Base-by-base conservation (phyloP, 1,139 yeast genomes). In the Protomyces inouyei region DNA sequence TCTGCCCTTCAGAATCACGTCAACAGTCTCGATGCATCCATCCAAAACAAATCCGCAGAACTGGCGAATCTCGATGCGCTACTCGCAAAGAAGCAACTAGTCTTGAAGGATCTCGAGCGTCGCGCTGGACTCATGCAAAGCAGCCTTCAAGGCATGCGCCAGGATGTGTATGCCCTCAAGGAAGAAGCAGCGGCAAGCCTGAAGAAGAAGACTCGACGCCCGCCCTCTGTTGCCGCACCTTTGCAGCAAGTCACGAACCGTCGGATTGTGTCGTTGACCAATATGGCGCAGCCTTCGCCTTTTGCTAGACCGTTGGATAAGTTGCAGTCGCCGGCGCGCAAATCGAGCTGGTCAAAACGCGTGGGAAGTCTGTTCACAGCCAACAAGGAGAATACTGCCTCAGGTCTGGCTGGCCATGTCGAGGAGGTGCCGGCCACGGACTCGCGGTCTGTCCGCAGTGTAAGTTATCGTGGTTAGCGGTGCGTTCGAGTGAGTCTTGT, bases 231-330 rank as follows among this genome's bases (percentile, higher is more conserved):
- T 18, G 48, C 48, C 21, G 35, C 54, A 35, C 57, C 63, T 16
- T 28, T 59, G 9, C 57, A 48, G 23, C 56, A 55, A 18, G 35
- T 51, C 8, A 38, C 43, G 25, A 55, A 59, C 12, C 63, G 63
- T 9, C 45, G 63, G 10, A 59, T 59, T 16, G 63, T 59, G 4
- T 59, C 63, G 40, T 43, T 59, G 52, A 59, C 52, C 57, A 59
- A 59, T 28, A 55, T 59, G 28, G 43, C 35, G 16, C 43, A 55
- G 18, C 57, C 63, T 21, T 38, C 57, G 14, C 40, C 43, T n/a
- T 53, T 36, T 12, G 45, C 54, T 6, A 48, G 37, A 18, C 48
- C 43, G 25, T 28, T 48, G 14, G 60, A 56, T 32, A 25, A 56
- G 32, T 43, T 32, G 10, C 21, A 16, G 36, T n/a, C 57, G 3